phyloP scores from a whole-genome alignment of 129 eudicot species.

The Artemisia tridentata region DNA sequence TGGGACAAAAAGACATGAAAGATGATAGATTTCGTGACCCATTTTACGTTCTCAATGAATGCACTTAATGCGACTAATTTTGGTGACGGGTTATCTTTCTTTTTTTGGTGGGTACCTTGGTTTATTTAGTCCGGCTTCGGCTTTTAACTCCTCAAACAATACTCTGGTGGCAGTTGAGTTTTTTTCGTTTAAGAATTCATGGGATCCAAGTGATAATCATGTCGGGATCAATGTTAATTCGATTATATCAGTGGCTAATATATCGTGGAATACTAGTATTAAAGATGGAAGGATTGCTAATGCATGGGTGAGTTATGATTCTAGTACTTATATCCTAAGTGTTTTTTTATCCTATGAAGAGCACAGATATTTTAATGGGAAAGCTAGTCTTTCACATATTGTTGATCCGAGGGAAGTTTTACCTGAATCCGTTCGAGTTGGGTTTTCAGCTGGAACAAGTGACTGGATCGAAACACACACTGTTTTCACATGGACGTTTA shows the following conservation, averaged over 20 bases:
- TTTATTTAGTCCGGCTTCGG: conserved; percentile 19
- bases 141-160: conserved; percentile 25
- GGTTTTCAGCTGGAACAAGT: conserved; percentile 55
- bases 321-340: conserved; percentile 38
- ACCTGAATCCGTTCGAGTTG: conserved; percentile 40
- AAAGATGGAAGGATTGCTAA: conserved; percentile 34
- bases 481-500: conserved; percentile 40
- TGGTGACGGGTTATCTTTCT: conserved; percentile 46
- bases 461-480: conserved; percentile 41
- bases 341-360: conserved; percentile 40
- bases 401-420: conserved; percentile 42
- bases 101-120: conserved; percentile 46
- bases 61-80: conserved; percentile 29
- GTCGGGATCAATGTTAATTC: conserved; percentile 46
- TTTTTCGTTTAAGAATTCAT: conserved; percentile 32
- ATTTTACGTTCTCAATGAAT: conserved; percentile 38
- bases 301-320: conserved; percentile 50
- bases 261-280: conserved; percentile 34
- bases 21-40: conserved; percentile 37
- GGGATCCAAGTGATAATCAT: conserved; percentile 53
- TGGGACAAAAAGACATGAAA: conserved; percentile 37
- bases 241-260: conserved; percentile 36
- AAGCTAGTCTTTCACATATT: conserved; percentile 28
- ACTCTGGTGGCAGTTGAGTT: conserved; percentile 46
- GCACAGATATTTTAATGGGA: conserved; percentile 7